Conservation (phyloP, 352 stramenopile genomes). For the Globisporangium okanoganense region DNA sequence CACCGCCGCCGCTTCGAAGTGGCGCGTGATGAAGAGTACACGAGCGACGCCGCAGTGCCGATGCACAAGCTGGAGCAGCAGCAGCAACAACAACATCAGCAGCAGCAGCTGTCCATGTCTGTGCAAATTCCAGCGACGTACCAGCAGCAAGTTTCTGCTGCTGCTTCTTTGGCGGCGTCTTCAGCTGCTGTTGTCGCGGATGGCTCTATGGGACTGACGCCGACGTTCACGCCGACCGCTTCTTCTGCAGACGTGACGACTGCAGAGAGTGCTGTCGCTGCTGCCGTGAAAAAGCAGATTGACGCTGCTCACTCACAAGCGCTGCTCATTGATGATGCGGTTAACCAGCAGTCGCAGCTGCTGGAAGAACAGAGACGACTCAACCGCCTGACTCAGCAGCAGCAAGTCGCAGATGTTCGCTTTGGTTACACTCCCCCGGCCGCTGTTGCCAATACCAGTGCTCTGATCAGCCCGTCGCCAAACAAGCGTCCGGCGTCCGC, state of each 20-base stretch:
- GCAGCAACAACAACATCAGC: background rate
- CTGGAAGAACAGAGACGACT: background rate
- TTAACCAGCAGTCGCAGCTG: background rate
- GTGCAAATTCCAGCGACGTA: slow-evolving; percentile 8
- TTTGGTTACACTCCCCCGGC: slow-evolving; percentile 2
- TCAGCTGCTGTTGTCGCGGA: background rate
- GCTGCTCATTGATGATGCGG: background rate
- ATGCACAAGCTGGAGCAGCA: slow-evolving; percentile 11
- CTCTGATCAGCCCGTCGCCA: background rate
- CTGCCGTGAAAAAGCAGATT: background rate
- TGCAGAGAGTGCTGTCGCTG: background rate
- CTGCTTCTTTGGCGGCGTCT: background rate
- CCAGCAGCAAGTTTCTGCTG: background rate
- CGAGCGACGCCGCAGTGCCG: slow-evolving; percentile 5
- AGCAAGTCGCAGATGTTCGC: slow-evolving; percentile 1
- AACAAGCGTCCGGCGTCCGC: slow-evolving; percentile 25
- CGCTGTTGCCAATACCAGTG: background rate
- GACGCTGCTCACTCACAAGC: background rate
- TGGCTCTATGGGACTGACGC: background rate
- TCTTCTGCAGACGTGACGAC: background rate
- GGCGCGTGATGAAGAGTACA: slow-evolving; percentile 54
- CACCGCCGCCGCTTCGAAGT: slow-evolving; percentile 77
- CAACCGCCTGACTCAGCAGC: background rate
- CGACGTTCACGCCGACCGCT: slow-evolving; percentile 1
- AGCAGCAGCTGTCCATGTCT: background rate